Evolutionary conservation across 2,329 filamentous ascomycete species (phyloP), one percentile per base, ranked within the genome.

Genomic region (Neoascochyta sp.): DNA sequence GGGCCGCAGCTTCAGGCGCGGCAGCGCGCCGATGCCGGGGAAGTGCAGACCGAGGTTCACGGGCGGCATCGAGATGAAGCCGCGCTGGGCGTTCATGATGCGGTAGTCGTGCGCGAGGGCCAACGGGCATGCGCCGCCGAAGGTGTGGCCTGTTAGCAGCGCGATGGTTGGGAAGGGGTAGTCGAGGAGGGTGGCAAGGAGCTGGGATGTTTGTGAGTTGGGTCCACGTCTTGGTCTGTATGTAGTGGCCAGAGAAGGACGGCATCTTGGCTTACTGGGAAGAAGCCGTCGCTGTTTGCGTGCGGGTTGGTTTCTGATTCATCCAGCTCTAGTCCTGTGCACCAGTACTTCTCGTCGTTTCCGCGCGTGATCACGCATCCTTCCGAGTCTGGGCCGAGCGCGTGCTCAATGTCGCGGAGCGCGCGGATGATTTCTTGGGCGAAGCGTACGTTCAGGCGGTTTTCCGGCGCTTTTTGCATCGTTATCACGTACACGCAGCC

Each of bases 231-330:
- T 10, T 20, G 18, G 18, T 20, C 7, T 20, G 18, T 7, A 20
- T 20, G 18, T 20, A 10, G 7, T 20, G 18, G 7, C 7, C 18
- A 20, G 16, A 17, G 15, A 18, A 18, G 7, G 18, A 20, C 7
- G 7, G 10, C 7, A 7, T 20, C 18, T 2, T 9, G 5, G 4
- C 40, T 9, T 36, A 52, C 45, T 29, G 78, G 76, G 8, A 71
- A 73, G 32, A 79, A 81, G 15, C 66, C 68, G 45, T 72, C 76
- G 10, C 67, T 66, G 21, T 81, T 78, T 58, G 69, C 77, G 32
- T 69, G 71, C 15, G 71, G 69, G 42, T 70, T 71, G 10, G 61
- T 65, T 26, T 69, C 66, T 8, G 52, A 45, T 41, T 72, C 68
- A 24, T 71, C 68, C 3, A 72, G 52, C 16, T 72, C 69, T 9